Base-by-base conservation (phyloP, 2,329 filamentous ascomycete genomes). In the Hymenoscyphus fructigenus region DNA sequence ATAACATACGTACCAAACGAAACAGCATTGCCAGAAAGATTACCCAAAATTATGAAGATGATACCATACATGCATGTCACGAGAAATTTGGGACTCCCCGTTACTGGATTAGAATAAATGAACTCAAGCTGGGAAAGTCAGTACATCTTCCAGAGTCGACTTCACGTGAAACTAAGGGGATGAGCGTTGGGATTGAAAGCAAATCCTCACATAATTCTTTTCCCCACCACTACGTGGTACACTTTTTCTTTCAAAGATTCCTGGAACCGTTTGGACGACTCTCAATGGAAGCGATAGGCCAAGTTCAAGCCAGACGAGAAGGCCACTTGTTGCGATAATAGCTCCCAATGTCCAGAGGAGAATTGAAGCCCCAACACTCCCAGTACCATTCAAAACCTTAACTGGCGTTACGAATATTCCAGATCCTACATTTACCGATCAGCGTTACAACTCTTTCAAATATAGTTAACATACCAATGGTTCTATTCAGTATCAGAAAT, bases 221-320 rank as follows among this genome's bases (percentile, higher is more conserved):
- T 82, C 81, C 26, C 79, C 81, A 2, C 81, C 81, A 57, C 78
- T 81, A 26, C 81, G 75, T 6, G 81, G 80, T 0, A 82, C 78
- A 36, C 74, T 76, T 41, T 60, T 60, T 36, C 57, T 60, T 32
- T 66, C 64, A 20, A 58, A 62, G 26, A 50, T 50, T 15, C 59
- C 59, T 14, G 58, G 61, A 28, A 34, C 20, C 9, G 57, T 56
- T 26, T 61, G 53, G 3, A 61, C 53, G 60, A 78, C 76, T 65
- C 79, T 29, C 3, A 64, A 76, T 7, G 81, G 81, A 32, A 82
- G 76, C 34, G 79, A 81, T 20, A 83, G 75, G 1, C 81, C 81
- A 58, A 81, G 80, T 65, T 83, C 81, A 14, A 83, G 70, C 66
- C 74, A 77, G 12, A 77, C 65, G 23, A 68, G 57, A 9, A 65